These are phyloP conservation scores for Teratosphaeria gauchensis DNA, from an alignment of 2,329 filamentous ascomycete species.

Conservation along the genomic window DNA sequence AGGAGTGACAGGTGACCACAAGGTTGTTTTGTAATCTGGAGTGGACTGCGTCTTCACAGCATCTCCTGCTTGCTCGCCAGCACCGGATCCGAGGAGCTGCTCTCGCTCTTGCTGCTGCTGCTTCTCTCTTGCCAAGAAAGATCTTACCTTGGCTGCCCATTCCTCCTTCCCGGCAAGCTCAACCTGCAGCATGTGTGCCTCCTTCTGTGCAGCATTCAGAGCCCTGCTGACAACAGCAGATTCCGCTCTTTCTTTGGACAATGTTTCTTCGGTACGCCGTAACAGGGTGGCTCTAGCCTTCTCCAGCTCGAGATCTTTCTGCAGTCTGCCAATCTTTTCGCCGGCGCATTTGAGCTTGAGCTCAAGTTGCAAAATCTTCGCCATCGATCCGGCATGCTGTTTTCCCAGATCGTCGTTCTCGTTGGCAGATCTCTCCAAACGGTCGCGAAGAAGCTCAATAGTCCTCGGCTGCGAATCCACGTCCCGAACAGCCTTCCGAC, in stretches of 20 bases:
- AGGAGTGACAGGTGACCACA: background rate
- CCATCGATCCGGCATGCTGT: background rate
- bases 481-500: background rate
- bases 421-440: background rate
- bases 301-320: background rate
- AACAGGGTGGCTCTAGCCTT: background rate
- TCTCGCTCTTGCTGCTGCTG: background rate
- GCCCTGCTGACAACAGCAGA: background rate
- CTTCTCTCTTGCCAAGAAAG: background rate
- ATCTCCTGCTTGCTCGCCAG: background rate
- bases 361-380: background rate
- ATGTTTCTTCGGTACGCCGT: background rate
- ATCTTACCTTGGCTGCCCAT: background rate
- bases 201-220: background rate
- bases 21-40: background rate
- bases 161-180: background rate
- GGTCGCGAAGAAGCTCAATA: background rate
- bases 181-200: background rate
- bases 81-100: background rate
- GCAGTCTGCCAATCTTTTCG: background rate
- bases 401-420: background rate
- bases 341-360: background rate
- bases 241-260: background rate
- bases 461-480: background rate
- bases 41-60: background rate